phyloP scores from a whole-genome alignment of 129 eudicot genomes.

The Chrysanthemum makinoi region DNA sequence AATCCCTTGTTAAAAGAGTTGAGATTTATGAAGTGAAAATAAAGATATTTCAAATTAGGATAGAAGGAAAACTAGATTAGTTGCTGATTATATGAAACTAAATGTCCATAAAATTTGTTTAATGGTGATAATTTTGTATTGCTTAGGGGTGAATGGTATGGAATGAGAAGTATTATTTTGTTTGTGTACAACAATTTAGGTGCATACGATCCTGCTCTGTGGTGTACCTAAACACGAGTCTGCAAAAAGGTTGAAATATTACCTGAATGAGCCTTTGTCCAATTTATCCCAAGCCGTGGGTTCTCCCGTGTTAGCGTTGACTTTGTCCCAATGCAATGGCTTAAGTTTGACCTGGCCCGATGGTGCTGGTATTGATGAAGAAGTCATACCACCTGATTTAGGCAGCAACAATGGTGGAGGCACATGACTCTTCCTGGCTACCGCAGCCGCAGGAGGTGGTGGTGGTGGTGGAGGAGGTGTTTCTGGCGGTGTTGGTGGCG shows the following conservation, averaged over 20 bases:
- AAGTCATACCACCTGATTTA: slow-evolving; percentile 31
- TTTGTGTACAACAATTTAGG: background rate
- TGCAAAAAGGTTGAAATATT: slow-evolving; percentile 16
- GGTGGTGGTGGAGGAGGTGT: slow-evolving; percentile 38
- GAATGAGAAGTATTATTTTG: background rate
- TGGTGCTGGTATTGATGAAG: slow-evolving; percentile 55
- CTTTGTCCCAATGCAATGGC: slow-evolving; percentile 96
- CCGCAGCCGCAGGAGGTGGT: slow-evolving; percentile 49
- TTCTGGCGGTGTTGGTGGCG: slow-evolving; percentile 34
- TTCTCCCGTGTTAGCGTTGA: slow-evolving; percentile 64
- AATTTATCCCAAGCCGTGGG: slow-evolving; percentile 88
- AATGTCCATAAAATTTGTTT: too few species aligned
- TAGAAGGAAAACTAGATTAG: too few species aligned
- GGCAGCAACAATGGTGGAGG: slow-evolving; percentile 50
- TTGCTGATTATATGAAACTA: too few species aligned
- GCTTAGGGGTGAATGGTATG: background rate
- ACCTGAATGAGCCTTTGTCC: slow-evolving; percentile 81
- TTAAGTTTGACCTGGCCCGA: slow-evolving; percentile 65
- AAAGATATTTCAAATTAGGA: too few species aligned
- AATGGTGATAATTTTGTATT: too few species aligned
- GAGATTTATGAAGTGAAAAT: too few species aligned
- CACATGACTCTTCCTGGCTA: slow-evolving; percentile 28
- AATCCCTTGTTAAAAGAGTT: too few species aligned
- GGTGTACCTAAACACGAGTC: background rate
- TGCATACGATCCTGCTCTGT: slow-evolving; percentile 5